Evolutionary conservation across 108 stramenopile species (phyloP).

Genomic region (Parmales sp.): DNA sequence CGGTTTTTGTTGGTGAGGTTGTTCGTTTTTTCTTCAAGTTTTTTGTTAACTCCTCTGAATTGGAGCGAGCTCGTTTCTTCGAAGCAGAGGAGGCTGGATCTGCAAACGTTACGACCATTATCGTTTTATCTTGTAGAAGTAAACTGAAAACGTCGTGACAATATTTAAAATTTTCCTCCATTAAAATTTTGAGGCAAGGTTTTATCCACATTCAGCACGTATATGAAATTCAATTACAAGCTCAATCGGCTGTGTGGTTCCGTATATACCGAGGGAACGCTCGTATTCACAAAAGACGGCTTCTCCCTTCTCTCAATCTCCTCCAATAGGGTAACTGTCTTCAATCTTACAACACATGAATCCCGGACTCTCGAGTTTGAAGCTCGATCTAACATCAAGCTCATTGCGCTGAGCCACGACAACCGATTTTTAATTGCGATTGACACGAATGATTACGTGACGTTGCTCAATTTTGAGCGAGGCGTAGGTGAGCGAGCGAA

Average conservation of each 20-base stretch:
- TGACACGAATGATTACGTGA: slow-evolving; percentile 64
- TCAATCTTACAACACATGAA: slow-evolving; percentile 79
- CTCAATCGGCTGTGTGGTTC: slow-evolving; percentile 86
- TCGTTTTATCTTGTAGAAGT: too few relatives aligned
- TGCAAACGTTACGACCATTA: too few relatives aligned
- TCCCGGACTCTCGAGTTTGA: slow-evolving; percentile 80
- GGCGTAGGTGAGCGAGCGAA: slow-evolving; percentile 27
- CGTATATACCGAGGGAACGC: slow-evolving; percentile 79
- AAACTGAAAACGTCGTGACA: too few relatives aligned
- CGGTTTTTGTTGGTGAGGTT: too few relatives aligned
- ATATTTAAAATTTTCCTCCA: too few relatives aligned
- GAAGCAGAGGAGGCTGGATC: too few relatives aligned
- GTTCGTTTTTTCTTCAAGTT: too few relatives aligned
- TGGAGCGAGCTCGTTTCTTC: too few relatives aligned
- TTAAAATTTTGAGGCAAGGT: too few relatives aligned
- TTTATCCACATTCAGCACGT: too few relatives aligned
- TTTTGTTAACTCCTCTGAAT: too few relatives aligned
- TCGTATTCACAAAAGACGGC: slow-evolving; percentile 84
- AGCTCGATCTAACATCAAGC: slow-evolving; percentile 74
- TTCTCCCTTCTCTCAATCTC: slow-evolving; percentile 76
- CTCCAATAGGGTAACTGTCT: slow-evolving; percentile 80
- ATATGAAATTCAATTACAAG: slow-evolving; percentile 92
- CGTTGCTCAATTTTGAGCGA: slow-evolving; percentile 56
- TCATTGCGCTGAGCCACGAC: slow-evolving; percentile 70
- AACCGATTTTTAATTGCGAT: slow-evolving; percentile 67